These are phyloP conservation scores for Globisporangium splendens DNA, from an alignment of 352 stramenopile genomes.

Conservation along the genomic window DNA sequence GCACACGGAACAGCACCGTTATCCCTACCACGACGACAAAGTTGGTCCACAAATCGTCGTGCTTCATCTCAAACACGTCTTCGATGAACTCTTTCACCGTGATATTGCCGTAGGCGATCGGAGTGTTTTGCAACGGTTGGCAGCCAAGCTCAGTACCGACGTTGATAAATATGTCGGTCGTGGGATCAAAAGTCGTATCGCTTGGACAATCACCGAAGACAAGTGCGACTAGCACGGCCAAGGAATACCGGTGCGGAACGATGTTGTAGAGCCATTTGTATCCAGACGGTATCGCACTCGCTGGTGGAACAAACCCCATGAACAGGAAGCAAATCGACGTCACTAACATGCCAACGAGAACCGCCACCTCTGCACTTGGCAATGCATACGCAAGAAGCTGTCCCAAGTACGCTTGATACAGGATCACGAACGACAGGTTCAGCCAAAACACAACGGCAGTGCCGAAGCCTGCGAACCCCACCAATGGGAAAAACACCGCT, in stretches of 20 bases:
- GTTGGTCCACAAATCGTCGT: not conserved
- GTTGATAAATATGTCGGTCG: not conserved
- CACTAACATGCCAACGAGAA: constrained; percentile 22
- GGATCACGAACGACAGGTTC: constrained; percentile 51
- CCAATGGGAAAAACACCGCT: constrained; percentile 67
- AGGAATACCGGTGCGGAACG: not conserved
- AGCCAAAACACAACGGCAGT: constrained; percentile 58
- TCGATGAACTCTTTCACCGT: constrained; percentile 21
- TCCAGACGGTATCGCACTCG: constrained; percentile 14
- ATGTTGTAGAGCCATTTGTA: constrained; percentile 15
- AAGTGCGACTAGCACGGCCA: not conserved
- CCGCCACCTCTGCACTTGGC: constrained; percentile 28
- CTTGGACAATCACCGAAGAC: constrained; percentile 9
- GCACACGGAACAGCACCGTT: too few relatives aligned
- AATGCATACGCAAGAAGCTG: constrained; percentile 60
- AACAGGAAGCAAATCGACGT: constrained; percentile 43
- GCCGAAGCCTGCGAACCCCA: constrained; percentile 25
- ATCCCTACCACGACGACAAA: too few relatives aligned
- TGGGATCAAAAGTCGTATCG: not conserved
- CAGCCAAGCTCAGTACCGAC: constrained; percentile 3
- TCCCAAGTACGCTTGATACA: constrained; percentile 48
- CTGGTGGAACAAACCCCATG: constrained; percentile 31
- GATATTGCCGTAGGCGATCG: not conserved
- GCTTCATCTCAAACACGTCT: constrained; percentile 10
- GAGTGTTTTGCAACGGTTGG: constrained; percentile 2